A percentile compares a stretch with the other conserved stretches of the same genome.
Conservation (phyloP, 371 early-diverging fungal genomes). For the Fennellomyces sp. region DNA sequence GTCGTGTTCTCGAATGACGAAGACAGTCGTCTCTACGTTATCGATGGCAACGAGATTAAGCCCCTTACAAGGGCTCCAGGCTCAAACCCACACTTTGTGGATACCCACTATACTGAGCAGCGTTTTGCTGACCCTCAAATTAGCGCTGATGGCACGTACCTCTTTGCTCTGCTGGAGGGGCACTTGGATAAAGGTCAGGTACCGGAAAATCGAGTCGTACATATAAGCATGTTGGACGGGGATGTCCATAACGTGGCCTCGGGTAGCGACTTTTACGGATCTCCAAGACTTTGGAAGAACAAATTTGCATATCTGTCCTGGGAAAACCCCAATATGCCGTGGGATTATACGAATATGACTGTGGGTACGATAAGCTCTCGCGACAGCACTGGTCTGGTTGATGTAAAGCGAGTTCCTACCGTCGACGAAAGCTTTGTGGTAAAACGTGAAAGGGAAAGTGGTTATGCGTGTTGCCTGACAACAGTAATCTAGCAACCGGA, state of each 20-base stretch:
- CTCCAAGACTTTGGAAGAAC: conserved; percentile 51
- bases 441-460: too few species aligned
- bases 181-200: conserved; percentile 56
- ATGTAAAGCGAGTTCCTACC: conserved; percentile 12
- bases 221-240: conserved; percentile 44
- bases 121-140: conserved; percentile 70
- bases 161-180: conserved; percentile 71
- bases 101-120: too few species aligned
- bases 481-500: conserved; percentile 56
- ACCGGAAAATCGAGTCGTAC: conserved; percentile 62
- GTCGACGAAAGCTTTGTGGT: conserved; percentile 58
- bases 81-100: too few species aligned
- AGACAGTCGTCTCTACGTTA: conserved; percentile 59
- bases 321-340: conserved; percentile 80
- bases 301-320: conserved; percentile 69
- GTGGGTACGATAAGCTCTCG: conserved; percentile 25
- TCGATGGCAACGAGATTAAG: conserved; percentile 34
- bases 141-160: conserved; percentile 50
- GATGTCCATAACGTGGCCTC: conserved; percentile 51
- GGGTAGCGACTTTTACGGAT: conserved; percentile 69
- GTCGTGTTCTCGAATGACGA: conserved; percentile 67
- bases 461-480: not conserved
- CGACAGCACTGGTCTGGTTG: not conserved
- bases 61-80: conserved; percentile 51
- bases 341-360: conserved; percentile 72